These are phyloP conservation scores for Verbascum thapsus DNA, from an alignment of 257 asterid species.

Conservation along the genomic window DNA sequence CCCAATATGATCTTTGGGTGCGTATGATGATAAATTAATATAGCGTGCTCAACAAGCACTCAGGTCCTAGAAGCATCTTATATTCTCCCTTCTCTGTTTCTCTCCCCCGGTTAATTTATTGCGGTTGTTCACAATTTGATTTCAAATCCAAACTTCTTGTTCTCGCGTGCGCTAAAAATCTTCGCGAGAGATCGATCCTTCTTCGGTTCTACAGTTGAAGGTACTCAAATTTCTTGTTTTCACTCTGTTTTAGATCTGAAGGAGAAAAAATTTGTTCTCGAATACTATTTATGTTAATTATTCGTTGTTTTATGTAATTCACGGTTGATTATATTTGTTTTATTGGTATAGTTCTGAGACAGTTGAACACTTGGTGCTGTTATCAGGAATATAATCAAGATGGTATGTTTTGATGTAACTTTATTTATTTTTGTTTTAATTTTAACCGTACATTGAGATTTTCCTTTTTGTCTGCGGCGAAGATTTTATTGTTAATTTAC, in stretches of 20 bases:
- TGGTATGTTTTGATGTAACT: slow-evolving; percentile 33
- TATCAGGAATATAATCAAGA: slow-evolving; percentile 29
- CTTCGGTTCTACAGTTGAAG: slow-evolving; percentile 22
- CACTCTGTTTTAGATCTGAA: slow-evolving; percentile 36
- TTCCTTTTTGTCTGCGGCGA: not conserved
- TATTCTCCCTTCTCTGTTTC: slow-evolving; percentile 25
- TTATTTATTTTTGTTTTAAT: not conserved
- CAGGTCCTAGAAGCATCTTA: slow-evolving; percentile 40
- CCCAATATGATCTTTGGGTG: slow-evolving; percentile 20
- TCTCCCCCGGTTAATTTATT: slow-evolving; percentile 29
- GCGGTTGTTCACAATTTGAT: slow-evolving; percentile 24
- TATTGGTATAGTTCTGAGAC: slow-evolving; percentile 27
- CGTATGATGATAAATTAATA: slow-evolving; percentile 27
- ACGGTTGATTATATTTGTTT: slow-evolving; percentile 16
- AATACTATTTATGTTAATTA: not conserved
- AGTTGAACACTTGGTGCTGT: slow-evolving; percentile 20
- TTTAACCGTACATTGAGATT: slow-evolving; percentile 5
- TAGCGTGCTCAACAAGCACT: slow-evolving; percentile 49
- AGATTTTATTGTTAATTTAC: not conserved
- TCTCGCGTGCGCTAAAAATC: slow-evolving; percentile 20
- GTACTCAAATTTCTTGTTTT: slow-evolving; percentile 3
- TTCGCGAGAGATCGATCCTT: slow-evolving; percentile 23
- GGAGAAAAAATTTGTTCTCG: not conserved
- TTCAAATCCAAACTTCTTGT: slow-evolving; percentile 11
- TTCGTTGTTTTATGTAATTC: not conserved